Base-by-base conservation (phyloP, 2,329 filamentous ascomycete species). In the Cordyceps pruinosa region DNA sequence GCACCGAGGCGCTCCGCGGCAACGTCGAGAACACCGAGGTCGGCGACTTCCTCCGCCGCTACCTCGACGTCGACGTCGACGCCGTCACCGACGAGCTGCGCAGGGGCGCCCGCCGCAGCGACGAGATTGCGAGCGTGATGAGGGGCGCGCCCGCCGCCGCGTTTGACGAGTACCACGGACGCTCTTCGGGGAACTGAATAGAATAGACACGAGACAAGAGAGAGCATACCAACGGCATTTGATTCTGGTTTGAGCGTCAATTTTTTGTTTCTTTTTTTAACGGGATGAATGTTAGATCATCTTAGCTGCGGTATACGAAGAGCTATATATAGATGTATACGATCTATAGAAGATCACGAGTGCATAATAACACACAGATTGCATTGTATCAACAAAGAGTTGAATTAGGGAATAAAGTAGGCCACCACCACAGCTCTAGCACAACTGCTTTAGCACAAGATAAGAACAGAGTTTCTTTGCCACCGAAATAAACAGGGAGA, bases 1-100 rank as follows among this genome's bases (percentile, higher is more conserved):
- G 82, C 37, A 82, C 86, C 1, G 79, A 82, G 44, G 77, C 80
- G 15, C 77, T 96, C 7, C 75, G 83, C 3, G 93, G 93, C 8
- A 97, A 97, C 70, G 86, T 95, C 56, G 94, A 99, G 76, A 99
- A 99, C 69, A 97, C 87, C 0, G 91, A 97, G 26, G 81, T 99
- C 1, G 94, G 94, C 34, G 76, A 81, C 45, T 99, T 97, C 70
- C 73, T 99, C 58, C 77, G 84, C 8, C 75, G 84, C 9, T 99
- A 94, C 66, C 80, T 99, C 0, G 82, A 82, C 49, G 83, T 97
- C 1, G 86, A 97, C 67, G 83, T 96, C 2, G 82, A 89, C 1
- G 77, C 78, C 32, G 84, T 97, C 56, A 97, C 92, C 1, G 76
- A 83, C 66, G 86, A 94, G 70, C 74, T 99, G 45, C 81, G 77